Base-by-base conservation (phyloP, 495 filamentous ascomycete species). In the Venustampulla echinocandica region DNA sequence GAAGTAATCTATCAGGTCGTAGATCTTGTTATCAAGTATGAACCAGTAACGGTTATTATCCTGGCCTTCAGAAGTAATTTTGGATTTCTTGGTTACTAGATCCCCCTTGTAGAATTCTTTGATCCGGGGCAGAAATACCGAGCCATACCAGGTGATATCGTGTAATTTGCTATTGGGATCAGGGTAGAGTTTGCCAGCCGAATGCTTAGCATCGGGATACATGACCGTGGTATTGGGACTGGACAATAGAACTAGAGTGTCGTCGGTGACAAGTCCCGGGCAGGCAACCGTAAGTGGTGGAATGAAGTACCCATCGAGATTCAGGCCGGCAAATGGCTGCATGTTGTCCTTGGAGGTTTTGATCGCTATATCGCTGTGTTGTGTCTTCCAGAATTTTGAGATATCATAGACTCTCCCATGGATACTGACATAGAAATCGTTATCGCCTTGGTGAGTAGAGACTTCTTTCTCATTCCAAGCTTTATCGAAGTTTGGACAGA, bases 331-430 rank as follows among this genome's bases (percentile, higher is more conserved):
- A 54, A 90, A 82, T 3, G 72, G 77, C 45, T 77, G 55, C 92
- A 97, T 97, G 27, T 61, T 61, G 10, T 81, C 70, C 2, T 64
- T 59, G 0, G 45, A 46, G 0, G 77, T 82, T 10, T 80, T 82
- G 27, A 81, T 67, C 44, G 68, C 67, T 10, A 61, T 74, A 58
- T 90, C 85, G 60, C 87, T 87, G 67, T 98, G 92, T 44, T 90
- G 75, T 18, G 73, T 61, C 47, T 75, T 83, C 79, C 82, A 94
- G 63, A 96, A 98, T 44, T 85, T 84, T 34, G 79, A 61, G 45
- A 97, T 81, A 60, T 98, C 93, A 67, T 97, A 98, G 24, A 98
- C 93, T 21, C 77, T 77, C 30, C 92, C 92, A 52, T 80, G 81
- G 48, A 92, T 80, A 58, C 86, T 87, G 55, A 97, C 92, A 68